Base-by-base conservation (phyloP, 2,329 filamentous ascomycete species). In the Colletotrichum cordylinicola region DNA sequence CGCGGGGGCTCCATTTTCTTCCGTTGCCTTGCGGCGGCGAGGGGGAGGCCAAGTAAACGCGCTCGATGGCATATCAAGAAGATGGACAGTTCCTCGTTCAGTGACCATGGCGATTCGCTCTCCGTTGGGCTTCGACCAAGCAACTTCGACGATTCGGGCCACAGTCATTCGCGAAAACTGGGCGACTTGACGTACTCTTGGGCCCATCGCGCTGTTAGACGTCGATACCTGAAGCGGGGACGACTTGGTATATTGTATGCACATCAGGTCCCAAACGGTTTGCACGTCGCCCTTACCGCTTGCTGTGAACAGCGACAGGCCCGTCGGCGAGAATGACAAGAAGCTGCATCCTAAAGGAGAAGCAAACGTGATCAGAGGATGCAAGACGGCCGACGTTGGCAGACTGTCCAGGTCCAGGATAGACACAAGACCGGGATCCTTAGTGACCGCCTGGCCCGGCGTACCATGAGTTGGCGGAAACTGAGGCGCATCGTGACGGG, bases 151-250 rank as follows among this genome's bases (percentile, higher is more conserved):
- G 71, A 98, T 95, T 70, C 95, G 94, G 4, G 97, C 95, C 65
- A 96, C 94, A 3, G 96, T 98, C 91, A 98, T 94, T 55, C 97
- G 93, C 24, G 95, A 95, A 82, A 98, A 98, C 76, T 96, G 93
- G 9, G 96, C 95, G 76, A 98, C 90, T 82, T 98, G 95, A 64
- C 96, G 93, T 37, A 98, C 94, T 72, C 91, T 88, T 8, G 90
- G 90, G 0, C 91, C 89, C 18, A 84, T 83, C 37, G 83, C 85
- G 18, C 82, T 85, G 72, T 86, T 88, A 8, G 79, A 61, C 16
- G 85, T 87, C 61, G 87, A 82, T 56, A 87, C 85, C 80, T 93
- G 92, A 21, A 93, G 83, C 24, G 90, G 88, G 4, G 91, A 93
- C 9, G 90, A 90, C 79, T 91, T 93, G 58, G 90, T 91, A 82